Evolutionary conservation across 2,329 filamentous ascomycete species (phyloP), one percentile per base, ranked within the genome.

Genomic region (Cryphonectria japonica): DNA sequence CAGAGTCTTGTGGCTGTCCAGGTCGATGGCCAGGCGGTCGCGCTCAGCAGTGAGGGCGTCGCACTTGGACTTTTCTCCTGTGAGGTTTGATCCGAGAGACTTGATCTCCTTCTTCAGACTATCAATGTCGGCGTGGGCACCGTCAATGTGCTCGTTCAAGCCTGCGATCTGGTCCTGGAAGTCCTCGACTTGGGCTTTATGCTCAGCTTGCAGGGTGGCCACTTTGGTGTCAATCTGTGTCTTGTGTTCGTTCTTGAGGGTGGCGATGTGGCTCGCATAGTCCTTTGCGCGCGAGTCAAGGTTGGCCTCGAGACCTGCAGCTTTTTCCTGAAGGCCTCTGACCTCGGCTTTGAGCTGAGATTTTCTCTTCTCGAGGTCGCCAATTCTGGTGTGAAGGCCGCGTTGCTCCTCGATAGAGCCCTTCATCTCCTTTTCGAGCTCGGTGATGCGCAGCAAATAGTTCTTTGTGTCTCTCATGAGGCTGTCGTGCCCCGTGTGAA

Each of bases 391-490:
- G 50, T 70, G 69, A 16, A 72, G 54, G 9, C 59, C 54, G 22
- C 67, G 67, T 52, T 72, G 69, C 66, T 73, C 72, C 68, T 72
- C 70, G 11, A 73, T 64, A 1, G 72, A 52, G 3, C 68, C 46
- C 64, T 67, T 72, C 59, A 75, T 66, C 65, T 75, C 73, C 16
- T 69, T 72, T 66, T 74, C 69, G 1, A 73, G 39, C 39, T 74
- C 75, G 34, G 72, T 75, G 69, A 76, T 75, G 54, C 67, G 71
- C 26, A 61, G 19, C 7, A 73, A 67, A 59, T 73, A 73, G 2
- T 14, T 60, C 71, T 69, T 73, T 6, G 71, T 64, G 59, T 73
- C 72, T 29, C 32, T 52, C 61, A 70, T 68, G 29, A 73, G 54
- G 3, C 39, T 37, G n/a, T 73, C 72, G 19, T 68, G 72, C 62